phyloP scores from a whole-genome alignment of 441 rosid species.

The Brassica balearica region DNA sequence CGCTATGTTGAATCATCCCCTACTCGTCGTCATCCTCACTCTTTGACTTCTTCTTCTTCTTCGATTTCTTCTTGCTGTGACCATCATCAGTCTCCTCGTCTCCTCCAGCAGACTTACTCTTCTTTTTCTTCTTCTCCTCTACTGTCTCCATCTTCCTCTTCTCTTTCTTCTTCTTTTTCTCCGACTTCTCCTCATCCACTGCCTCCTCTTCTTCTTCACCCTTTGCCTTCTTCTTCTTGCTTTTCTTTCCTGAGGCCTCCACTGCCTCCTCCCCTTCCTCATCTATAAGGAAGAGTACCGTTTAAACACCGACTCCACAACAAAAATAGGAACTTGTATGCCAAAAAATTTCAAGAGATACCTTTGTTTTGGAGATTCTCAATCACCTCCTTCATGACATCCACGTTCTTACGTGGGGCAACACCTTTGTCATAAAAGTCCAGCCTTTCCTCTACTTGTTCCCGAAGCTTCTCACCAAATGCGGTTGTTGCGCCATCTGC shows the following conservation, averaged over 20 bases:
- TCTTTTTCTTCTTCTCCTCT: constrained; percentile 42
- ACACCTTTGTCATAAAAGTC: constrained; percentile 97
- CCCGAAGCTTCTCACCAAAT: constrained; percentile 92
- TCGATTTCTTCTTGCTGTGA: constrained; percentile 37
- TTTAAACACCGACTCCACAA: constrained; percentile 11
- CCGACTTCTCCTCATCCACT: constrained; percentile 37
- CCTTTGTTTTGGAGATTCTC: constrained; percentile 63
- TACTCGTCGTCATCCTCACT: constrained; percentile 35
- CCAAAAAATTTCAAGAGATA: constrained; percentile 11
- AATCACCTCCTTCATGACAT: constrained; percentile 92
- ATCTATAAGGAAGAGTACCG: constrained; percentile 39
- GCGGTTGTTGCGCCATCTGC: constrained; percentile 65
- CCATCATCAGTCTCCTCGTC: constrained; percentile 35
- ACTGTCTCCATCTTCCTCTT: constrained; percentile 45
- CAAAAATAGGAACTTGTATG: background rate
- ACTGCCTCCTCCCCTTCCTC: constrained; percentile 56
- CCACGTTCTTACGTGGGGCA: constrained; percentile 94
- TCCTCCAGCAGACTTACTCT: constrained; percentile 37
- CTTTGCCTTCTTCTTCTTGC: constrained; percentile 80
- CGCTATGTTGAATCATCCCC: constrained; percentile 16
- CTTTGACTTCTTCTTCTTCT: constrained; percentile 35
- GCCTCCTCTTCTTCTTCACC: constrained; percentile 27
- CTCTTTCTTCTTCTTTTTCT: constrained; percentile 45
- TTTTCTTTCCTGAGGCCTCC: constrained; percentile 62
- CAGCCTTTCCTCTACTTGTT: constrained; percentile 94